Base-by-base conservation (phyloP, 2,329 filamentous ascomycete genomes). In the Elsinoe fawcettii region DNA sequence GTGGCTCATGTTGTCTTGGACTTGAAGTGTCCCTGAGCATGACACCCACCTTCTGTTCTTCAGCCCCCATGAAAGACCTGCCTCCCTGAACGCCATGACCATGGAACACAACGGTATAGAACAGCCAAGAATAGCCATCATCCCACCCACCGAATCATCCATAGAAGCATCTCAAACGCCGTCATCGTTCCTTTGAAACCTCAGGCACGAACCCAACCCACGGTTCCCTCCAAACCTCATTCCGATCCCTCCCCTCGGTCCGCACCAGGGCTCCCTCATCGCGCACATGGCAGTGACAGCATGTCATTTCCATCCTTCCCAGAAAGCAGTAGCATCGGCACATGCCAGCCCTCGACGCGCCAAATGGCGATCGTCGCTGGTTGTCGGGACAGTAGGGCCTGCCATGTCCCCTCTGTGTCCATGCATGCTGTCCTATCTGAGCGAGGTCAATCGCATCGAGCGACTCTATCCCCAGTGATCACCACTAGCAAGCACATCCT, bases 291-390 rank as follows among this genome's bases (percentile, higher is more conserved):
- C 41, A 25, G n/a, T 46, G 41, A 46, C 41, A 46, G 41, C 20
- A 46, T n/a, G 41, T 46, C 41, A 46, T 22, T n/a, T 25, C 16
- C 41, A 46, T 23, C 20, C 20, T 46, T 32, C 46, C 46, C 27
- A 30, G 25, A 7, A 5, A 8, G 23, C 9, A 3, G 9, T 8
- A 7, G 20, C 9, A 22, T 36, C 27, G 25, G 27, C 25, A n/a
- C 46, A 22, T 51, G n/a, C 23, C 25, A 34, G 46, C 46, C 46
- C 41, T 46, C 8, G 32, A 36, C 49, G 16, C 49, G 32, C 49
- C 32, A 53, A 39, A 53, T 53, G 32, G 20, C 49, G 49, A 53
- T 53, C 49, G 49, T 53, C 49, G 16, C 30, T n/a, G 7, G 32
- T 53, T 25, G 32, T 32, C 32, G 32, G 32, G 49, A 22, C 49